These are phyloP conservation scores for Mortierella sp. DNA, from an alignment of 371 early-diverging fungal genomes.

Conservation along the genomic window DNA sequence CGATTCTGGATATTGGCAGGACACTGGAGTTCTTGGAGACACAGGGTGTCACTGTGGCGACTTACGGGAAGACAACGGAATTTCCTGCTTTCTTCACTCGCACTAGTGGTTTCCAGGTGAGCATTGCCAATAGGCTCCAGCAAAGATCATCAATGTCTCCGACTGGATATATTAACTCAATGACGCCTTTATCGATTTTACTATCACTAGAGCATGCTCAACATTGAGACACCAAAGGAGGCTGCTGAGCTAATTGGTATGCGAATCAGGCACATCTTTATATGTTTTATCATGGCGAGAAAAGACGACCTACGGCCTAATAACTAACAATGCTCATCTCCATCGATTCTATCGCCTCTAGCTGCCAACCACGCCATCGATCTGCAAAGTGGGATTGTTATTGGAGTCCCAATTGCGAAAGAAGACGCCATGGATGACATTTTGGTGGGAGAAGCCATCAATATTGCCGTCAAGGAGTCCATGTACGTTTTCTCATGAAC, in stretches of 20 bases:
- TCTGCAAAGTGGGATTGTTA: constrained; percentile 84
- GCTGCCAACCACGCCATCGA: constrained; percentile 77
- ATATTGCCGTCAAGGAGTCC: constrained; percentile 78
- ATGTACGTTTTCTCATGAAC: constrained; percentile 47
- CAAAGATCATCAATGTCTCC: background rate
- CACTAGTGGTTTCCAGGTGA: constrained; percentile 76
- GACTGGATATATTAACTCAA: background rate
- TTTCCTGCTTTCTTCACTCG: constrained; percentile 95
- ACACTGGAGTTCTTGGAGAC: constrained; percentile 96
- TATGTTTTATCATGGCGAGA: background rate
- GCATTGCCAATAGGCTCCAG: background rate
- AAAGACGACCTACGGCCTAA: too few species aligned
- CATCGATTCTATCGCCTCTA: constrained; percentile 20
- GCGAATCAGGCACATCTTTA: background rate
- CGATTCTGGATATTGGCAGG: constrained; percentile 91
- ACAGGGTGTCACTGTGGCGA: constrained; percentile 92
- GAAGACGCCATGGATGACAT: constrained; percentile 74
- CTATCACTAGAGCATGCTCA: constrained; percentile 70
- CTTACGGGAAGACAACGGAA: constrained; percentile 70
- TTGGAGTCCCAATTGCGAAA: constrained; percentile 92
- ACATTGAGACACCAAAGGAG: constrained; percentile 67
- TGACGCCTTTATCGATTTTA: background rate
- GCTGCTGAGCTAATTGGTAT: constrained; percentile 79
- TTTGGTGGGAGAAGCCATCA: constrained; percentile 78
- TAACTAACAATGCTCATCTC: background rate